Conservation (phyloP, 441 rosid species). For the Adansonia madagascariensis region DNA sequence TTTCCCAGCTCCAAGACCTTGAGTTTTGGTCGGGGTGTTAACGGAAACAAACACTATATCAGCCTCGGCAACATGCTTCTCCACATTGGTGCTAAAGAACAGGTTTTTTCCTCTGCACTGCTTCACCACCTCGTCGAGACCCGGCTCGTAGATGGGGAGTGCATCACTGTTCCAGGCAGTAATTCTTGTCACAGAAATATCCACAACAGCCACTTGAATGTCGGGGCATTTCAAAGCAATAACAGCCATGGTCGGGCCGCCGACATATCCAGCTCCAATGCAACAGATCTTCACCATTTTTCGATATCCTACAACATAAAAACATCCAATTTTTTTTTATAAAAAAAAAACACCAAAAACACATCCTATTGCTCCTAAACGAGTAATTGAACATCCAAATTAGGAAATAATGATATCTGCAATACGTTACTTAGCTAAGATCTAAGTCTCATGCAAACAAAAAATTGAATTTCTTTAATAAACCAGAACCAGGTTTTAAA, state of each 20-base stretch:
- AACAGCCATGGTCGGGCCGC: constrained; percentile 67
- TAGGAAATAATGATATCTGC: not conserved
- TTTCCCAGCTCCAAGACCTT: constrained; percentile 73
- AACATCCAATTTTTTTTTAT: not conserved
- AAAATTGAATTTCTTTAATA: not conserved
- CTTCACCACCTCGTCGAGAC: constrained; percentile 56
- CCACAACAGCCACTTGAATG: constrained; percentile 55
- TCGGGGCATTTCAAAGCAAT: constrained; percentile 60
- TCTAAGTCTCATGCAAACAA: not conserved
- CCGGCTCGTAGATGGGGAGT: constrained; percentile 65
- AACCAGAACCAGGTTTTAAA: not conserved
- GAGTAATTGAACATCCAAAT: not conserved
- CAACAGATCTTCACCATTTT: constrained; percentile 69
- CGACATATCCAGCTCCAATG: constrained; percentile 63
- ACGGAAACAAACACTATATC: constrained; percentile 66
- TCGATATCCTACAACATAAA: constrained; percentile 19
- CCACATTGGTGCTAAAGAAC: constrained; percentile 57
- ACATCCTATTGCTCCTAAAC: not conserved
- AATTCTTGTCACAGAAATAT: constrained; percentile 49
- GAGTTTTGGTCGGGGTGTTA: constrained; percentile 71
- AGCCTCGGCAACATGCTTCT: constrained; percentile 56
- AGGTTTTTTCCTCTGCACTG: constrained; percentile 59
- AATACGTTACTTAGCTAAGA: not conserved
- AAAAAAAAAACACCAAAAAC: not conserved
- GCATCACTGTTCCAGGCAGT: constrained; percentile 57